These are phyloP conservation scores for Linderina pennispora DNA, from an alignment of 192 early-diverging fungal genomes.

Conservation along the genomic window DNA sequence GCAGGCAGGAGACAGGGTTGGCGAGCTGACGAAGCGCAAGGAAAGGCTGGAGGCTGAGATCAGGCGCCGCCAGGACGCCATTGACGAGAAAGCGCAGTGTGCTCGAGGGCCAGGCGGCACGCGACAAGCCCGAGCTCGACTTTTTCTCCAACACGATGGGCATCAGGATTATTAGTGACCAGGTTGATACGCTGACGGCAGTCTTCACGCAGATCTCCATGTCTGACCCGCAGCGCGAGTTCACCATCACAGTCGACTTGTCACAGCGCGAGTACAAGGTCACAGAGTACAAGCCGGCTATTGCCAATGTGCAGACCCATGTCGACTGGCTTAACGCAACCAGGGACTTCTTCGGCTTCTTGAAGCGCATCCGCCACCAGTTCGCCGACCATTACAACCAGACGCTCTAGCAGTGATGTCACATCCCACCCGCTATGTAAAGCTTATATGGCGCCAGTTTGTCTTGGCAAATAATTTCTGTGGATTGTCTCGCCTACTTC, in stretches of 20 bases:
- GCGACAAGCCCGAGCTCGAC: constrained; percentile 53
- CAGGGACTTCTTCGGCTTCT: constrained; percentile 64
- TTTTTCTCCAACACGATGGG: constrained; percentile 50
- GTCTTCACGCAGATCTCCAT: constrained; percentile 61
- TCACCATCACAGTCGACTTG: constrained; percentile 53
- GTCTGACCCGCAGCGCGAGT: constrained; percentile 47
- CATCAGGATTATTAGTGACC: constrained; percentile 38
- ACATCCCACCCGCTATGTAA: too few relatives aligned
- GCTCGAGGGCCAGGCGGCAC: constrained; percentile 42
- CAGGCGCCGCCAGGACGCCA: constrained; percentile 44
- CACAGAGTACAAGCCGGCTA: constrained; percentile 48
- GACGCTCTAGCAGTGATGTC: not conserved
- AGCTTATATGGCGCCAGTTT: too few relatives aligned
- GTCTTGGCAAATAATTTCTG: too few relatives aligned
- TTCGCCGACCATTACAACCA: constrained; percentile 46
- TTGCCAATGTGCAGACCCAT: constrained; percentile 41
- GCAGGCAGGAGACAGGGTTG: constrained; percentile 23
- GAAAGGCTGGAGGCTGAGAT: constrained; percentile 43
- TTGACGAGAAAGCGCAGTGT: constrained; percentile 45
- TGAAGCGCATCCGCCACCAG: constrained; percentile 57
- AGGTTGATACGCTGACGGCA: constrained; percentile 54
- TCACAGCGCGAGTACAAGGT: constrained; percentile 51
- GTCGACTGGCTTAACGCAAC: constrained; percentile 53
- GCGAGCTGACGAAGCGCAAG: constrained; percentile 33
- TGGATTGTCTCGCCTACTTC: too few relatives aligned